Conservation (phyloP, 2,329 filamentous ascomycete genomes). For the Fusarium nelsonii region DNA sequence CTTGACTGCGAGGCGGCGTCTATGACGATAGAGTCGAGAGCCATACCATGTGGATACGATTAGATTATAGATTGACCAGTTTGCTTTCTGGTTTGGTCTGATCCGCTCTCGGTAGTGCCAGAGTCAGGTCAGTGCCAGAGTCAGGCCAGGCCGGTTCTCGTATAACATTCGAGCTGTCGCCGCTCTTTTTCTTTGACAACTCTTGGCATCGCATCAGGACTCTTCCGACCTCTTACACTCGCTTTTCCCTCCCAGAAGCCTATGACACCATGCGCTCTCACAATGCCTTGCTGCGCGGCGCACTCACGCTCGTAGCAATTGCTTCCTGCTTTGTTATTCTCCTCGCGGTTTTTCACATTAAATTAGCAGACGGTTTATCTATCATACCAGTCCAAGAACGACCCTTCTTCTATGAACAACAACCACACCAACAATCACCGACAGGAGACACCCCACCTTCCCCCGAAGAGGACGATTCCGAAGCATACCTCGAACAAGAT, state of each 20-base stretch:
- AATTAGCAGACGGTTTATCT: constrained; percentile 20
- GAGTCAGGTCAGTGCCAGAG: background rate
- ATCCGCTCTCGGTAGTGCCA: background rate
- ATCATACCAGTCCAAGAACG: constrained; percentile 20
- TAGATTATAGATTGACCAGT: background rate
- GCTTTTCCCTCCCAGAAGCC: background rate
- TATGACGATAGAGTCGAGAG: constrained; percentile 14
- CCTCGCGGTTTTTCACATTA: constrained; percentile 27
- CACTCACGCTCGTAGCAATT: constrained; percentile 26
- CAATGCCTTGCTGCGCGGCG: constrained; percentile 19
- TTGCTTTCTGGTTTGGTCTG: background rate
- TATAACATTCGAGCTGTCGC: constrained; percentile 14
- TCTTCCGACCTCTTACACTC: background rate
- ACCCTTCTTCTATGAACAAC: constrained; percentile 35
- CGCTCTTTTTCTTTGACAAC: background rate
- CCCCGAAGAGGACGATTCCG: constrained; percentile 3
- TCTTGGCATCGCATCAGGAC: background rate
- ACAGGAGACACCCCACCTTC: background rate
- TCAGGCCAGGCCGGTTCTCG: background rate
- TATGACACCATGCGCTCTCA: constrained; percentile 29
- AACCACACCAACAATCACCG: constrained; percentile 3
- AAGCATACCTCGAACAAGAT: constrained; percentile 3
- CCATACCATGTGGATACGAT: constrained; percentile 1
- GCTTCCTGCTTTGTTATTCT: constrained; percentile 14
- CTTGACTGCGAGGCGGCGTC: constrained; percentile 24